Conservation (phyloP, 2,329 filamentous ascomycete species). For the Aspergillus amoenus region DNA sequence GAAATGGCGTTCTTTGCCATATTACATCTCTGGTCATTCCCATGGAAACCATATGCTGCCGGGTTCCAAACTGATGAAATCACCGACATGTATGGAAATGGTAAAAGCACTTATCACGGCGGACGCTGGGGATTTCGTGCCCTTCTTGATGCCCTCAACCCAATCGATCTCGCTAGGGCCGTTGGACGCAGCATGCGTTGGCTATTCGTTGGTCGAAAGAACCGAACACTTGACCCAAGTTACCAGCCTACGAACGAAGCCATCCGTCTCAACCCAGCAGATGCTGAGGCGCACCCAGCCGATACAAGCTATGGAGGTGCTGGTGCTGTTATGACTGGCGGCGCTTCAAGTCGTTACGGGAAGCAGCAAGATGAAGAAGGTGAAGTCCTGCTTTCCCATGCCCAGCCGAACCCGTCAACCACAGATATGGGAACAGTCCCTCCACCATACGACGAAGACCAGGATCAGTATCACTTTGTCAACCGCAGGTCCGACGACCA, state of each 20-base stretch:
- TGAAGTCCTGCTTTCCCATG: slow-evolving; percentile 38
- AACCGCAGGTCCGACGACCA: slow-evolving; percentile 11
- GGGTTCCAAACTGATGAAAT: slow-evolving; percentile 49
- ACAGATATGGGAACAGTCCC: slow-evolving; percentile 15
- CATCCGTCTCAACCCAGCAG: slow-evolving; percentile 29
- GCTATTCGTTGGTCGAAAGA: slow-evolving; percentile 72
- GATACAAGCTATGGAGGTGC: slow-evolving; percentile 31
- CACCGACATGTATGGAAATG: slow-evolving; percentile 41
- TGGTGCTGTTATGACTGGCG: slow-evolving; percentile 20
- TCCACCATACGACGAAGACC: slow-evolving; percentile 20
- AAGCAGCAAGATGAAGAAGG: slow-evolving; percentile 35
- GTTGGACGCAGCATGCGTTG: slow-evolving; percentile 75
- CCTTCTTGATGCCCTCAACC: slow-evolving; percentile 70
- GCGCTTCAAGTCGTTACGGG: slow-evolving; percentile 25
- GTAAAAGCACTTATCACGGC: slow-evolving; percentile 59
- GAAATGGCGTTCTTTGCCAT: slow-evolving; percentile 82
- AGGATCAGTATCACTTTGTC: slow-evolving; percentile 12
- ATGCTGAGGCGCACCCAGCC: slow-evolving; percentile 10
- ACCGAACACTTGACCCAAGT: slow-evolving; percentile 40
- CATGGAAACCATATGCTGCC: slow-evolving; percentile 68
- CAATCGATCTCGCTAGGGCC: slow-evolving; percentile 80
- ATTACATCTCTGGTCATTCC: slow-evolving; percentile 79
- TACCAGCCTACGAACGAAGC: slow-evolving; percentile 33
- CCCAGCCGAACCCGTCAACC: slow-evolving; percentile 32
- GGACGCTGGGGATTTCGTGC: slow-evolving; percentile 66